Percentiles rank a stretch among this genome's conserved stretches.
phyloP scores from a whole-genome alignment of 495 filamentous ascomycete genomes.

The Daldinia childiae region DNA sequence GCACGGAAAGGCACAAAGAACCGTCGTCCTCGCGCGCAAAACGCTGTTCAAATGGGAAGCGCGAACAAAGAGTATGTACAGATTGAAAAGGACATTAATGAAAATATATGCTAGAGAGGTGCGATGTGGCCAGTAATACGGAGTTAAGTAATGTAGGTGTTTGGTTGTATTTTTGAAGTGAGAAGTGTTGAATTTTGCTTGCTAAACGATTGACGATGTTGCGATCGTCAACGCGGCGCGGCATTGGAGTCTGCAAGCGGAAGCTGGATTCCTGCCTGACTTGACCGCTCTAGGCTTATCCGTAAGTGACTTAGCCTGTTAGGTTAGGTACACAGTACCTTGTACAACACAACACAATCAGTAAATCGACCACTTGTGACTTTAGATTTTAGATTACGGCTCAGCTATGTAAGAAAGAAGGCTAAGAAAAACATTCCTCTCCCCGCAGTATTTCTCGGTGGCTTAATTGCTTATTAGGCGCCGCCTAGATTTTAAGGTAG shows the following conservation, averaged over 20 bases:
- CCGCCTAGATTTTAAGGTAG: conserved; percentile 9
- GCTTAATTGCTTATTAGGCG: not conserved
- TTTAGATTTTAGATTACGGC: not conserved
- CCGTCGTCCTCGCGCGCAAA: conserved; percentile 16
- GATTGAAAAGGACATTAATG: conserved; percentile 1
- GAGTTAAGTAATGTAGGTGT: not conserved
- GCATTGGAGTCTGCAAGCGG: conserved; percentile 36
- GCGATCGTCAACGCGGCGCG: conserved; percentile 20
- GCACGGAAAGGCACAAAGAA: conserved; percentile 26
- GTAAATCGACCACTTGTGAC: not conserved
- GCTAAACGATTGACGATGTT: conserved; percentile 23
- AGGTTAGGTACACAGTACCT: not conserved
- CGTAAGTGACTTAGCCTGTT: conserved; percentile 24
- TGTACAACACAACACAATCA: not conserved
- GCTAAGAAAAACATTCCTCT: not conserved
- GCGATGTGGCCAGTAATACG: not conserved
- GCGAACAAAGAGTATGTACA: conserved; percentile 22
- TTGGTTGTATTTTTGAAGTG: conserved; percentile 5
- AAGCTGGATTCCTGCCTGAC: conserved; percentile 31
- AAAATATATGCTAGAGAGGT: not conserved
- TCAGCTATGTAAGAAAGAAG: not conserved
- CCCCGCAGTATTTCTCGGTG: not conserved
- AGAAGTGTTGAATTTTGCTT: conserved; percentile 4
- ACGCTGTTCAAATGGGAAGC: conserved; percentile 4
- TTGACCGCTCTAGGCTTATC: conserved; percentile 29